Percentiles rank a stretch among this genome's conserved stretches.
These are phyloP conservation scores for Salix exigua DNA, from an alignment of 345 rosid genomes.

Conservation along the genomic window DNA sequence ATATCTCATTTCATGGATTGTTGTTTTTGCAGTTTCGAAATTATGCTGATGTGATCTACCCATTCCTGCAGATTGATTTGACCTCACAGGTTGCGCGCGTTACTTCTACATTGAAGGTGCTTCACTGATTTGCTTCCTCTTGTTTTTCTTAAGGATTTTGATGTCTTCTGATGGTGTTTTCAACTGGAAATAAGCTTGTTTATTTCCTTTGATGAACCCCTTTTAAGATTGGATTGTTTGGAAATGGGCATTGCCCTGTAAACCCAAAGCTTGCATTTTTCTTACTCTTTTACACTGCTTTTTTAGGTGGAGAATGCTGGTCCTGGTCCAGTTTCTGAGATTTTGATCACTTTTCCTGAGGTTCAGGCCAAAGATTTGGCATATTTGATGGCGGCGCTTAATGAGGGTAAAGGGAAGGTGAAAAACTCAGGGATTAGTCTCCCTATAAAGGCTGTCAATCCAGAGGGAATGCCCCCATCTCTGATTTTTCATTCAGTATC, in stretches of 20 bases:
- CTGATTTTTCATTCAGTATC: slow-evolving; percentile 54
- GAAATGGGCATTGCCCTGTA: neutral
- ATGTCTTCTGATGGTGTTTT: neutral
- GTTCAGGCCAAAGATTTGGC: slow-evolving; percentile 64
- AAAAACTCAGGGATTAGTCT: slow-evolving; percentile 45
- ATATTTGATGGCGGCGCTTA: slow-evolving; percentile 45
- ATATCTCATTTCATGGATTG: neutral
- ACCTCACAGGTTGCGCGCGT: slow-evolving; percentile 75
- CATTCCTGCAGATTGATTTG: slow-evolving; percentile 68
- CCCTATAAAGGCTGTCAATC: slow-evolving; percentile 37
- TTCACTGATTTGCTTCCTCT: neutral
- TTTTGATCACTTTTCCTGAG: slow-evolving; percentile 68
- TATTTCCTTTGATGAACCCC: neutral
- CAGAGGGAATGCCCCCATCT: slow-evolving; percentile 55
- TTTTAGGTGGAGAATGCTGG: slow-evolving; percentile 71
- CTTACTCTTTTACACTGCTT: neutral
- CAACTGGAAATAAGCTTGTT: neutral
- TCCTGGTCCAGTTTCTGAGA: slow-evolving; percentile 57
- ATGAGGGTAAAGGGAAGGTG: slow-evolving; percentile 67
- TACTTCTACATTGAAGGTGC: slow-evolving; percentile 69
- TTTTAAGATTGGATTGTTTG: neutral
- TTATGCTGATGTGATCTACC: neutral
- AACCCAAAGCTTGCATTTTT: neutral
- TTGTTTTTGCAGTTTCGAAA: neutral
- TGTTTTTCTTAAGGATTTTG: neutral